Evolutionary conservation across 169 alveolate genomes (phyloP).

Genomic region (Cystoisospora suis): DNA sequence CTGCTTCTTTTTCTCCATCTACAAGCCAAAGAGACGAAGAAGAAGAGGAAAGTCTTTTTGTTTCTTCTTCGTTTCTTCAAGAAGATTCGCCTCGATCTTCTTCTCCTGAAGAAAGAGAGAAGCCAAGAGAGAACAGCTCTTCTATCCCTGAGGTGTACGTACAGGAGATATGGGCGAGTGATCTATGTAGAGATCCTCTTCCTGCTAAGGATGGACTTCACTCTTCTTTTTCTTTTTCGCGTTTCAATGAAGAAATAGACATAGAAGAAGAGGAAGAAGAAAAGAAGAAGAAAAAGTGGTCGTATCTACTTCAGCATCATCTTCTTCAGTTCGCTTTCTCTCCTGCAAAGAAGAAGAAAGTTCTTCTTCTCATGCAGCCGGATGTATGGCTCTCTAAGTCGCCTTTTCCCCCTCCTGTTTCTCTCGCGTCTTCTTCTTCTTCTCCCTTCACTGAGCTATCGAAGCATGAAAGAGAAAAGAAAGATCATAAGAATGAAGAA

Average conservation of each 20-base stretch:
- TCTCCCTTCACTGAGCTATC: no score
- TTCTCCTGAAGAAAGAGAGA: background rate
- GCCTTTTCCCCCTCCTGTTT: no score
- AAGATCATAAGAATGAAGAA: background rate
- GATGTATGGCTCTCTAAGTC: conserved; percentile 29
- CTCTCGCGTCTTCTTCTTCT: background rate
- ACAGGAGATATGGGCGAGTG: conserved; percentile 23
- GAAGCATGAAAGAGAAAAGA: no score
- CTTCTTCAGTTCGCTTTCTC: background rate
- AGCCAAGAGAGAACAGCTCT: background rate
- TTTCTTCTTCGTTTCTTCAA: background rate
- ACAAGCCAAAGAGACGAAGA: background rate
- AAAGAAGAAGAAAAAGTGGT: background rate
- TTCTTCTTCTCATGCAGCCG: conserved; percentile 38
- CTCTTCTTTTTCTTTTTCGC: no score
- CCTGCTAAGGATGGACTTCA: no score
- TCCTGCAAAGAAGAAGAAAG: background rate
- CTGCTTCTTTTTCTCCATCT: background rate
- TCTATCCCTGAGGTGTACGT: background rate
- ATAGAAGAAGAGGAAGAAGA: no score
- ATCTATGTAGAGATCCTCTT: no score
- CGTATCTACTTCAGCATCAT: background rate
- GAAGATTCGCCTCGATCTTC: background rate
- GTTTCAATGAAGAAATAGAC: no score
- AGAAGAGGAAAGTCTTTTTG: background rate